A percentile compares a stretch with the other conserved stretches of the same genome.
These are phyloP conservation scores for Phalaenopsis aphrodite DNA, from an alignment of 106 monocot species.

Conservation along the genomic window DNA sequence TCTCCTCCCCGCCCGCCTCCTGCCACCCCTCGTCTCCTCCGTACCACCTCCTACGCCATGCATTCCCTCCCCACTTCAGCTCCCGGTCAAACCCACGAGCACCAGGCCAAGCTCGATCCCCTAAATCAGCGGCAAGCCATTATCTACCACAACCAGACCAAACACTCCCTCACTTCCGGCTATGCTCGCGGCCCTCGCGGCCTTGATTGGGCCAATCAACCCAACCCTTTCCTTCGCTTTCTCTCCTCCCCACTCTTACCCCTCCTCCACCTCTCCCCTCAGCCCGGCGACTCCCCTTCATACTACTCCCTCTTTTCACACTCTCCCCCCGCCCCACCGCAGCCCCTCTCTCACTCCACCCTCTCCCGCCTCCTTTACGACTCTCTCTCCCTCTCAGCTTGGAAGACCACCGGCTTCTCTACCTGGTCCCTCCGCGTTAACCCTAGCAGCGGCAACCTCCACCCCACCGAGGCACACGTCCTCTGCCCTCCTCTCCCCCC, in stretches of 20 bases:
- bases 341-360: constrained; percentile 30
- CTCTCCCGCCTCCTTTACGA: constrained; percentile 72
- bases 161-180: constrained; percentile 71
- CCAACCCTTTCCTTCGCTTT: constrained; percentile 86
- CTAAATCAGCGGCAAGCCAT: constrained; percentile 14
- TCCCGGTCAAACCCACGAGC: neutral
- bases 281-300: constrained; percentile 15
- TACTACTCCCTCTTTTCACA: constrained; percentile 22
- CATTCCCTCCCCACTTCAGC: constrained; percentile 7
- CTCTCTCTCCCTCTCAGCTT: constrained; percentile 96
- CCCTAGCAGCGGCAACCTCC: constrained; percentile 98
- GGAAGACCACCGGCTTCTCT: constrained; percentile 77
- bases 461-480: constrained; percentile 87
- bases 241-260: constrained; percentile 23
- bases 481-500: constrained; percentile 37
- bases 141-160: constrained; percentile 75
- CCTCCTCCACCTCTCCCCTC: constrained; percentile 27
- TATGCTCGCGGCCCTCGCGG: constrained; percentile 83
- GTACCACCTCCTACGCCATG: constrained; percentile 5
- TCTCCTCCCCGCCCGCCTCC: neutral
- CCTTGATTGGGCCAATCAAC: constrained; percentile 99
- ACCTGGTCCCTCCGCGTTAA: constrained; percentile 98
- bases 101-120: neutral
- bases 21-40: neutral
- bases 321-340: constrained; percentile 19